Percentiles rank a stretch among this genome's conserved stretches.
phyloP scores from a whole-genome alignment of 441 rosid species.

The Populus tomentosa region DNA sequence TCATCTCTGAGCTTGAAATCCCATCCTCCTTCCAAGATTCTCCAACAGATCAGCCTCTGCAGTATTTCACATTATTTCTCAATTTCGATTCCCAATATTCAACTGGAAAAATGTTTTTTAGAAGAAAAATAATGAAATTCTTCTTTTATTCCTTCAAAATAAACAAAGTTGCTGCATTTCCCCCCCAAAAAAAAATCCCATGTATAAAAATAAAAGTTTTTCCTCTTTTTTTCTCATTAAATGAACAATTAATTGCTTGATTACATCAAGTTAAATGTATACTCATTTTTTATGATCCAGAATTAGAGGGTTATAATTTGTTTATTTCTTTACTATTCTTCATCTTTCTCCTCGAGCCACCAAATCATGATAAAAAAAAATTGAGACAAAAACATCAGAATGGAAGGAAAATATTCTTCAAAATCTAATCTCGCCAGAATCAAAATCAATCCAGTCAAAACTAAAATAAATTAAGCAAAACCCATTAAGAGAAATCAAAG shows the following conservation, averaged over 20 bases:
- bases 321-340: not conserved
- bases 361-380: not conserved
- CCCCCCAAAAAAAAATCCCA: no score
- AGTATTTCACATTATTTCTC: not conserved
- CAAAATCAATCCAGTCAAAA: not conserved
- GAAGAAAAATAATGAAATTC: no score
- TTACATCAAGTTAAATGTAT: no score
- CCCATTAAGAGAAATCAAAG: not conserved
- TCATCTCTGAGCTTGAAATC: slow-evolving; percentile 48
- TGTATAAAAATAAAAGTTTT: no score
- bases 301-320: no score
- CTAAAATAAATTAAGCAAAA: not conserved
- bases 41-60: slow-evolving; percentile 7
- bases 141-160: no score
- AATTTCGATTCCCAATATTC: not conserved
- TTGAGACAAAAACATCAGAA: not conserved
- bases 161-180: no score
- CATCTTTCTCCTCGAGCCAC: not conserved
- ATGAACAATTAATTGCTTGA: no score
- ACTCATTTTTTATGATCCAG: no score
- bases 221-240: no score
- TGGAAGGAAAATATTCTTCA: not conserved
- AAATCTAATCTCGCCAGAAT: not conserved
- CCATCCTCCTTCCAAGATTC: slow-evolving; percentile 48
- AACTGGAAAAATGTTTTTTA: not conserved